phyloP scores from a whole-genome alignment of 2,329 filamentous ascomycete genomes.

The Aureobasidium sp. region DNA sequence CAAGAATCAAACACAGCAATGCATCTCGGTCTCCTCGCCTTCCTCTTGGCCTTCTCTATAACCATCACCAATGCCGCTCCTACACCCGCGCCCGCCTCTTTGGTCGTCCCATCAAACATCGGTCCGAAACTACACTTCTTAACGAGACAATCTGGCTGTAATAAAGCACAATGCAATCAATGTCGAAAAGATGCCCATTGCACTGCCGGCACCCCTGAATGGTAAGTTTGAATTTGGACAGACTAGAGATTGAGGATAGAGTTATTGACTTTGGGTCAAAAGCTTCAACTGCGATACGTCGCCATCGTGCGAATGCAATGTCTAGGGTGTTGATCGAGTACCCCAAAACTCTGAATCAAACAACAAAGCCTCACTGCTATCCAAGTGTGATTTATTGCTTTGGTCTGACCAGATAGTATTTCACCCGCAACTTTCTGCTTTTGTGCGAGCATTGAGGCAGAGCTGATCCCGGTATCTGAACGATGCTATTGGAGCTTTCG shows the following conservation, averaged over 20 bases:
- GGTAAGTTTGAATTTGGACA: background rate
- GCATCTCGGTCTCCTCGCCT: background rate
- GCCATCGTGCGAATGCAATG: background rate
- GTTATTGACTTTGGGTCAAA: background rate
- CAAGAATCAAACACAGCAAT: slow-evolving; percentile 1
- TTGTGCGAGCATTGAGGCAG: too few species aligned
- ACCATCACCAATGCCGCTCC: background rate
- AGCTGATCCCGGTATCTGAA: too few species aligned
- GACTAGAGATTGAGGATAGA: background rate
- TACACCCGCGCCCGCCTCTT: background rate
- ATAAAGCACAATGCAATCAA: background rate
- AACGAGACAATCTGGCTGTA: background rate
- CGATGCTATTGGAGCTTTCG: too few species aligned
- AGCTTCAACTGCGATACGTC: slow-evolving; percentile 8
- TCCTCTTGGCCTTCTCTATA: background rate
- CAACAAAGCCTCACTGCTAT: too few species aligned
- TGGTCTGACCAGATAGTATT: too few species aligned
- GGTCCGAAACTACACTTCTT: background rate
- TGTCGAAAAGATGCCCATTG: background rate
- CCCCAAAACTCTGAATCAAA: too few species aligned
- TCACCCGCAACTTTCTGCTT: too few species aligned
- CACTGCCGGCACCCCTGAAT: background rate
- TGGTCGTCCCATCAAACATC: background rate
- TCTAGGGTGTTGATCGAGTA: background rate
- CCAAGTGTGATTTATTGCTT: too few species aligned